phyloP scores from a whole-genome alignment of 306 rosid species.

The Mucuna pruriens region DNA sequence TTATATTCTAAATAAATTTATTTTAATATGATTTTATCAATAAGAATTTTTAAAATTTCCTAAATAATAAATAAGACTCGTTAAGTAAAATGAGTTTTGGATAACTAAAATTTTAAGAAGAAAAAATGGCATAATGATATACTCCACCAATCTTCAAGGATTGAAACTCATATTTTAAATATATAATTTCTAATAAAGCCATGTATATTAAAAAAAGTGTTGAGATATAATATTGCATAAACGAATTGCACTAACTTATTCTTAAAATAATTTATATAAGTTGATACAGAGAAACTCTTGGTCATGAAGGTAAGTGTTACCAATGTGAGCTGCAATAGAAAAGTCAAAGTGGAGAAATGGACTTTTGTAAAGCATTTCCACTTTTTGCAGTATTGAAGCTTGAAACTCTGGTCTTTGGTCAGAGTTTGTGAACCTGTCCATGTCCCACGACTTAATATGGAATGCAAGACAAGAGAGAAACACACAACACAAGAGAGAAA shows the following conservation, averaged over 20 bases:
- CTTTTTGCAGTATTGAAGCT: neutral
- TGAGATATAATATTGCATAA: too few relatives aligned
- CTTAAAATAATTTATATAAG: neutral
- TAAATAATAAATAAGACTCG: neutral
- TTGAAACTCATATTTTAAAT: too few relatives aligned
- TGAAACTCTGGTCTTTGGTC: conserved; percentile 21
- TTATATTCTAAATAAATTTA: neutral
- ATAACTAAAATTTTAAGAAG: neutral
- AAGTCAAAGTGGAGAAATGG: conserved; percentile 6
- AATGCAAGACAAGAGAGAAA: neutral
- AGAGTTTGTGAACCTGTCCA: conserved; percentile 22
- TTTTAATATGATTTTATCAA: neutral
- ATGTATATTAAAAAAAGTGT: too few relatives aligned
- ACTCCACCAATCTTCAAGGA: too few relatives aligned
- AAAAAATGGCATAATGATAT: too few relatives aligned
- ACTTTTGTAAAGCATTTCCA: neutral
- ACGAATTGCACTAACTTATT: neutral
- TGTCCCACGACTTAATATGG: neutral
- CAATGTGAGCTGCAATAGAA: neutral
- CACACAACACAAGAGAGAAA: too few relatives aligned
- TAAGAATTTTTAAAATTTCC: too few relatives aligned
- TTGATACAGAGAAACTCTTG: neutral
- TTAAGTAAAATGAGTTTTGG: neutral
- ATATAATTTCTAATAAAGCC: too few relatives aligned
- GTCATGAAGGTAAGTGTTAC: neutral